phyloP scores from a whole-genome alignment of 345 rosid genomes.

The Salix arbutifolia region DNA sequence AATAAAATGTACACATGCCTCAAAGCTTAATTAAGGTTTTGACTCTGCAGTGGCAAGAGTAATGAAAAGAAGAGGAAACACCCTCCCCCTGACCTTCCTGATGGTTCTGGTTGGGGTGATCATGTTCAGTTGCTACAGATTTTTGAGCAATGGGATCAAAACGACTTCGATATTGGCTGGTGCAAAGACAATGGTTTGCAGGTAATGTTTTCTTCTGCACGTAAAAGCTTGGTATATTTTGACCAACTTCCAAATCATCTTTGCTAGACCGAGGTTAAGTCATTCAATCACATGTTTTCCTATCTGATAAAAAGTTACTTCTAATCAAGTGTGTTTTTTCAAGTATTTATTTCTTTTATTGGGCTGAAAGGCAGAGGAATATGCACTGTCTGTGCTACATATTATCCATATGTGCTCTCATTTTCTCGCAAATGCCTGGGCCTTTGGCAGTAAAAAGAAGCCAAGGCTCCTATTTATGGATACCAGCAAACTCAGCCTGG shows the following conservation, averaged over 20 bases:
- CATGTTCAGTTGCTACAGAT: conserved; percentile 91
- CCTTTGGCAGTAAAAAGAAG: background rate
- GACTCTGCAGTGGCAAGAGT: conserved; percentile 43
- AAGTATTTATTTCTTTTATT: conserved; percentile 1
- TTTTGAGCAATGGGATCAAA: conserved; percentile 70
- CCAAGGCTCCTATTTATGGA: background rate
- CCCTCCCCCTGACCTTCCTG: conserved; percentile 60
- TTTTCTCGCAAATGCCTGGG: background rate
- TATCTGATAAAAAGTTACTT: too few relatives aligned
- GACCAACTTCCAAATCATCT: background rate
- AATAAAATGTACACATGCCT: background rate
- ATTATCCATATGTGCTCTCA: too few relatives aligned
- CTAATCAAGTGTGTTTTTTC: too few relatives aligned
- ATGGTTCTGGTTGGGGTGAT: conserved; percentile 93
- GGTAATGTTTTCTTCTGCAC: conserved; percentile 38
- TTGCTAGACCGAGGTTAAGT: too few relatives aligned
- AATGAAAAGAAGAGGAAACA: conserved; percentile 81
- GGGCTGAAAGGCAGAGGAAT: background rate
- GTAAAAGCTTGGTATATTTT: background rate
- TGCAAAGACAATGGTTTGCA: conserved; percentile 70
- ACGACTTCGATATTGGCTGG: conserved; percentile 66
- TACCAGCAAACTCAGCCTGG: background rate
- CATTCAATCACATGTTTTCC: too few relatives aligned
- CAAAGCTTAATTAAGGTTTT: background rate
- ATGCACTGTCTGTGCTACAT: background rate